These are phyloP conservation scores for Ambrosiella beaveri DNA, from an alignment of 2,329 filamentous ascomycete genomes.

Conservation along the genomic window DNA sequence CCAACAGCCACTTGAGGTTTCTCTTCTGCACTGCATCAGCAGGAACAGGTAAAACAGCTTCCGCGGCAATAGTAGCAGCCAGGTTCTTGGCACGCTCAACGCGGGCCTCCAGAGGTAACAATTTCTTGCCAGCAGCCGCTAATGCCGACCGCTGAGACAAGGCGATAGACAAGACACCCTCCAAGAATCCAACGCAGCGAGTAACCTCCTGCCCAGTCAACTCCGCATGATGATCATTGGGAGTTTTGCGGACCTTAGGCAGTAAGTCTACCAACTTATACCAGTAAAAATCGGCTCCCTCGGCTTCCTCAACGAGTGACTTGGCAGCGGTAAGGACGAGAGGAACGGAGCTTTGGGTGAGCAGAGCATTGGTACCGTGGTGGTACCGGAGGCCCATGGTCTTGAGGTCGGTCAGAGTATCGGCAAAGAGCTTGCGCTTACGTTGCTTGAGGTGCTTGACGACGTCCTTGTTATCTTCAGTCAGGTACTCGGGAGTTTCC, in stretches of 20 bases:
- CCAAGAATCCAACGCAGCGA: conserved; percentile 68
- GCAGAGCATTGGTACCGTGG: conserved; percentile 54
- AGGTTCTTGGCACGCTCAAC: conserved; percentile 3
- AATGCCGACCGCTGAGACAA: conserved; percentile 39
- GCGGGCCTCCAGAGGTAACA: conserved; percentile 1
- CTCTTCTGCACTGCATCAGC: not conserved
- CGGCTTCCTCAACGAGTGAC: conserved; percentile 20
- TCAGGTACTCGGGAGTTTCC: conserved; percentile 65
- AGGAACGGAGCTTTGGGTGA: conserved; percentile 54
- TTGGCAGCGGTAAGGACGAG: conserved; percentile 46
- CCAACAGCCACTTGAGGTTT: conserved; percentile 42
- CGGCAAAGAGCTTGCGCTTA: conserved; percentile 79
- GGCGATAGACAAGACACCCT: conserved; percentile 58
- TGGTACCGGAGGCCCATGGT: conserved; percentile 85
- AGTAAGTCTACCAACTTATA: conserved; percentile 63
- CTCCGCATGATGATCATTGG: conserved; percentile 66
- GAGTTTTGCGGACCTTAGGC: conserved; percentile 46
- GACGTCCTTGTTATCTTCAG: conserved; percentile 66
- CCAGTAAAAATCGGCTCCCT: conserved; percentile 29
- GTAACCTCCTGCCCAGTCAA: conserved; percentile 63
- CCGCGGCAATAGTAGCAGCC: not conserved
- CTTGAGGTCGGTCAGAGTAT: conserved; percentile 65
- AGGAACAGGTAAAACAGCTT: not conserved
- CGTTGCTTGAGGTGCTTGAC: conserved; percentile 81
- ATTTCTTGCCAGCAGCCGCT: conserved; percentile 14